phyloP scores from a whole-genome alignment of 2,329 filamentous ascomycete genomes.

The Leptographium wingfieldii region DNA sequence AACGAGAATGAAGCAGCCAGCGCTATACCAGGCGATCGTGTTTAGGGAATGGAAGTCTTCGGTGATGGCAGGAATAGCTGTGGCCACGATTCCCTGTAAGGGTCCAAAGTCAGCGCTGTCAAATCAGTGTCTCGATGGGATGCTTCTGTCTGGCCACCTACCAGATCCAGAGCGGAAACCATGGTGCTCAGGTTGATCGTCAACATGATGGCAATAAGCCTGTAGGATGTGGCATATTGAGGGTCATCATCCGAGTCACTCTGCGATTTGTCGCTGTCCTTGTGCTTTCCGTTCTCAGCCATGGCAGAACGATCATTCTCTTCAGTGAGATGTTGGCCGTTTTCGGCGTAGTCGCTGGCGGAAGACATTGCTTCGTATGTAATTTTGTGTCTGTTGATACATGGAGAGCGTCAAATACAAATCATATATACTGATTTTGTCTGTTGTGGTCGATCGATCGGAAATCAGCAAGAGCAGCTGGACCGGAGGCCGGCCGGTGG shows the following conservation, averaged over 20 bases:
- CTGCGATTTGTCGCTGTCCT: neutral
- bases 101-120: neutral
- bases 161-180: neutral
- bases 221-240: neutral
- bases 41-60: neutral
- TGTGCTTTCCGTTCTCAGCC: neutral
- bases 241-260: neutral
- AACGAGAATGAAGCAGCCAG: neutral
- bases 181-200: neutral
- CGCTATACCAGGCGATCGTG: neutral
- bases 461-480: neutral
- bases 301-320: neutral
- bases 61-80: slow-evolving; percentile 1
- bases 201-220: neutral
- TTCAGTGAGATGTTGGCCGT: neutral
- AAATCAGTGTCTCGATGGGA: neutral
- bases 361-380: neutral
- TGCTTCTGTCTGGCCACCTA: neutral
- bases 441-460: neutral
- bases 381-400: neutral
- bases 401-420: neutral
- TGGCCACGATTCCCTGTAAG: neutral
- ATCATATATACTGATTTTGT: neutral
- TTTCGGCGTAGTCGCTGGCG: neutral
- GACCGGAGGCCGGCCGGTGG: neutral